Evolutionary conservation across 2,329 filamentous ascomycete species (phyloP).

Genomic region (Exophiala sp.): DNA sequence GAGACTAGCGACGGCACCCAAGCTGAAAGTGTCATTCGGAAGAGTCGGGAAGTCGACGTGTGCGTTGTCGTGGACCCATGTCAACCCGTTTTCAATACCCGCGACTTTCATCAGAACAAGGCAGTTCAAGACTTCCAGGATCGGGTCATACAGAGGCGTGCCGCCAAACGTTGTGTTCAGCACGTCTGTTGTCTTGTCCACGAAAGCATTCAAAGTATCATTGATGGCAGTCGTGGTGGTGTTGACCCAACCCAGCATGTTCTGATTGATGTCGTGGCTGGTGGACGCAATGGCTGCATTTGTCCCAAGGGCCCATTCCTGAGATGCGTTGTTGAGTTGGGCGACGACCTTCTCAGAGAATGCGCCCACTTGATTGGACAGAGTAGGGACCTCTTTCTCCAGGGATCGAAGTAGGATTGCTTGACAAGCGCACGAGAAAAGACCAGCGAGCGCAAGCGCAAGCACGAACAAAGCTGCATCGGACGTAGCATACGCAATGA

Average conservation of each 20-base stretch:
- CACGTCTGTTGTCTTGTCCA: slow-evolving; percentile 66
- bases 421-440: slow-evolving; percentile 78
- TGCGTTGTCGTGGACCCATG: slow-evolving; percentile 85
- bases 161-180: slow-evolving; percentile 74
- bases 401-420: slow-evolving; percentile 68
- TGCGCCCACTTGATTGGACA: slow-evolving; percentile 66
- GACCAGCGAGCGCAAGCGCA: slow-evolving; percentile 71
- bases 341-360: slow-evolving; percentile 73
- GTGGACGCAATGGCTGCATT: slow-evolving; percentile 63
- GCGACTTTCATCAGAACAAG: slow-evolving; percentile 83
- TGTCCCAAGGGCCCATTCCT: slow-evolving; percentile 67
- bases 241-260: slow-evolving; percentile 81
- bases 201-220: slow-evolving; percentile 74
- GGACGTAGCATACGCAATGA: slow-evolving; percentile 80
- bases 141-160: slow-evolving; percentile 71
- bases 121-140: slow-evolving; percentile 75
- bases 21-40: slow-evolving; percentile 72
- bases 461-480: slow-evolving; percentile 79
- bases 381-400: slow-evolving; percentile 66
- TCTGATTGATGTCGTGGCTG: slow-evolving; percentile 69
- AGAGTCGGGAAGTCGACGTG: slow-evolving; percentile 75
- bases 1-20: slow-evolving; percentile 60
- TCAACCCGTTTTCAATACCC: slow-evolving; percentile 78
- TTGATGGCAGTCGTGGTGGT: slow-evolving; percentile 79
- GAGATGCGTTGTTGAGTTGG: slow-evolving; percentile 66